Base-by-base conservation (phyloP, 495 filamentous ascomycete species). In the Trichoderma virens region DNA sequence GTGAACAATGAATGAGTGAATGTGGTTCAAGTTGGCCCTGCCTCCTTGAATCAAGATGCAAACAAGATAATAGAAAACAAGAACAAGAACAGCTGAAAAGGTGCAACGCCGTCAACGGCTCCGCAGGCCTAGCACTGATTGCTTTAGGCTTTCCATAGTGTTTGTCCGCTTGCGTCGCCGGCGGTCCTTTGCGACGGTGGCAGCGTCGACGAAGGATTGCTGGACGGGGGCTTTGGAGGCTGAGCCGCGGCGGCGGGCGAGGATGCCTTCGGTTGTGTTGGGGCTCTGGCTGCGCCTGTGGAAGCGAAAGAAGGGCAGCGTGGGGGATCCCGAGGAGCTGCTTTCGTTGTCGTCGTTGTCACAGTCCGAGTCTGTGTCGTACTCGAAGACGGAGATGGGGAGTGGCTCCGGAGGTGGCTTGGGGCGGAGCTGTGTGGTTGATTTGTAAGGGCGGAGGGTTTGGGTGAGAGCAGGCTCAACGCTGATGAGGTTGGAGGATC, bases 341-440 rank as follows among this genome's bases (percentile, higher is more conserved):
- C 13, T 23, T 4, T 35, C 11, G 32, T 35, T 35, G 32, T 43
- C 38, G 18, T 62, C 38, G 32, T 60, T 18, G 3, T 28, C 54
- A 25, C 34, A 20, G n/a, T 65, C 62, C 13, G 43, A 35, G 47
- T 64, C 63, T n/a, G 63, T 59, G 25, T 65, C 63, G 20, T 65
- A 38, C 31, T 65, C 63, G 27, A 65, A 65, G 54, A 65, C 51
- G 9, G 63, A 65, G 20, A 23, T 7, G 30, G 45, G 43, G n/a
- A 30, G 30, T 1, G 62, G 62, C 41, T 63, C 45, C 28, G 51
- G 51, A 30, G 51, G 51, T 28, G 51, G 51, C 9, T 23, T 20
- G 3, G 41, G 5, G 18, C 23, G 51, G 11, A 56, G 51, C 20
- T 56, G 23, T 13, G 27, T 30, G 8, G 51, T 28, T 2, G 51